Evolutionary conservation across 106 monocot genomes (phyloP).

Genomic region (Posidonia australis): DNA sequence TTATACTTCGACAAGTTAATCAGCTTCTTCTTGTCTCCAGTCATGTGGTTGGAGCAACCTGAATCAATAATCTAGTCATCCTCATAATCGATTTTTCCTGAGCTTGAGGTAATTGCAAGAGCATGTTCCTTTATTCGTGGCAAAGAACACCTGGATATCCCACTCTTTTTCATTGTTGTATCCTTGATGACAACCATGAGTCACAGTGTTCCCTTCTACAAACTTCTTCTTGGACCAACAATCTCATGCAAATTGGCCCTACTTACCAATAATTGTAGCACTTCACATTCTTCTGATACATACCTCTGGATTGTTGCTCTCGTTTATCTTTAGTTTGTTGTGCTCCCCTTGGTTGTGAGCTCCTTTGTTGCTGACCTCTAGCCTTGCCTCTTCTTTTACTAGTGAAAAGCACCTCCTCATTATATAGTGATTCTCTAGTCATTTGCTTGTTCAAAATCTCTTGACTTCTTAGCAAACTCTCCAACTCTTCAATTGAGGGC

Average conservation of each 20-base stretch:
- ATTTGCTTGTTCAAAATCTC: too few species aligned
- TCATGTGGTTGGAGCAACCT: constrained; percentile 11
- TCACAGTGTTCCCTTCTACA: background rate
- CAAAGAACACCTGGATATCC: background rate
- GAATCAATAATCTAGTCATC: constrained; percentile 4
- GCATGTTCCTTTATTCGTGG: background rate
- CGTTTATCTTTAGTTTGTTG: background rate
- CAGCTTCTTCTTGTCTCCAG: constrained; percentile 6
- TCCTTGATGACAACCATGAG: background rate
- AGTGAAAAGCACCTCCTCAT: background rate
- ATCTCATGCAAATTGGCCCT: background rate
- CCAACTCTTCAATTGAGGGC: background rate
- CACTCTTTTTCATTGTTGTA: background rate
- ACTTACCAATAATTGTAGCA: too few species aligned
- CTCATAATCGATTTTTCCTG: background rate
- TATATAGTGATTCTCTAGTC: background rate
- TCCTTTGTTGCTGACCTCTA: background rate
- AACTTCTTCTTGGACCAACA: background rate
- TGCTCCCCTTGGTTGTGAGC: background rate
- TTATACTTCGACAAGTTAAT: constrained; percentile 3
- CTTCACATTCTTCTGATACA: too few species aligned
- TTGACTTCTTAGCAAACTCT: background rate
- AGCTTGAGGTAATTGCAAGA: background rate
- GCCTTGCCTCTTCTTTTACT: background rate
- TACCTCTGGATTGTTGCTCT: too few species aligned